Evolutionary conservation across 768 basidiomycete species (phyloP).

Genomic region (Podaxis pistillaris): DNA sequence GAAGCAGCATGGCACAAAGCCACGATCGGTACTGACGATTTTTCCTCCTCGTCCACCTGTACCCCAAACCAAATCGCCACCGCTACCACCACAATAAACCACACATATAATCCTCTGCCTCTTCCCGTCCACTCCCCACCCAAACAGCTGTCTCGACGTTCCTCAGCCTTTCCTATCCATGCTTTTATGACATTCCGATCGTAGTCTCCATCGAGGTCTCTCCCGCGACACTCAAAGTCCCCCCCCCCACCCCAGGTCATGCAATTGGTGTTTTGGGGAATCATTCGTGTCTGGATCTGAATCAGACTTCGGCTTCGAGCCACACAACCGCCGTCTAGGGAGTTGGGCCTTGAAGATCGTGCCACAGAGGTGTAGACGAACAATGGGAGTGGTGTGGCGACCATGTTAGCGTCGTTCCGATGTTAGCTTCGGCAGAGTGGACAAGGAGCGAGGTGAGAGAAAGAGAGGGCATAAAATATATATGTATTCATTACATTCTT

Average conservation of each 20-base stretch:
- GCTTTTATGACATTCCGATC: constrained; percentile 65
- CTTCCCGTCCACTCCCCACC: constrained; percentile 61
- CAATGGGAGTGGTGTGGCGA: too few relatives aligned
- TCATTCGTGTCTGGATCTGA: not conserved
- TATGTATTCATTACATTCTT: too few relatives aligned
- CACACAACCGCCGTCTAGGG: not conserved
- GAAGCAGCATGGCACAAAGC: constrained; percentile 84
- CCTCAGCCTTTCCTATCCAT: constrained; percentile 61
- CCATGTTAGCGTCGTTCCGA: too few relatives aligned
- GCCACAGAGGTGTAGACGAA: not conserved
- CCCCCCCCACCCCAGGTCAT: constrained; percentile 65
- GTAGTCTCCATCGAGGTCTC: constrained; percentile 84
- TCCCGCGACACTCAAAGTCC: constrained; percentile 64
- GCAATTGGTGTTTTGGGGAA: constrained; percentile 44
- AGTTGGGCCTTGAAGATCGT: not conserved
- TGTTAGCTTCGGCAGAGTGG: too few relatives aligned
- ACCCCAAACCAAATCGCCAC: constrained; percentile 3
- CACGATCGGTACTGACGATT: constrained; percentile 53
- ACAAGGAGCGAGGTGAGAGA: too few relatives aligned
- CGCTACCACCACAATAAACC: constrained; percentile 14
- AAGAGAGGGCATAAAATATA: too few relatives aligned
- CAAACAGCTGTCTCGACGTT: constrained; percentile 52
- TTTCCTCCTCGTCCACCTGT: constrained; percentile 20
- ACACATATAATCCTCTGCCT: constrained; percentile 32
- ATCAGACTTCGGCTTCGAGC: not conserved